Percentiles rank a stretch among this genome's conserved stretches.
Conservation (phyloP, 1,284 basidiomycete species). For the Ganoderma resinaceum region DNA sequence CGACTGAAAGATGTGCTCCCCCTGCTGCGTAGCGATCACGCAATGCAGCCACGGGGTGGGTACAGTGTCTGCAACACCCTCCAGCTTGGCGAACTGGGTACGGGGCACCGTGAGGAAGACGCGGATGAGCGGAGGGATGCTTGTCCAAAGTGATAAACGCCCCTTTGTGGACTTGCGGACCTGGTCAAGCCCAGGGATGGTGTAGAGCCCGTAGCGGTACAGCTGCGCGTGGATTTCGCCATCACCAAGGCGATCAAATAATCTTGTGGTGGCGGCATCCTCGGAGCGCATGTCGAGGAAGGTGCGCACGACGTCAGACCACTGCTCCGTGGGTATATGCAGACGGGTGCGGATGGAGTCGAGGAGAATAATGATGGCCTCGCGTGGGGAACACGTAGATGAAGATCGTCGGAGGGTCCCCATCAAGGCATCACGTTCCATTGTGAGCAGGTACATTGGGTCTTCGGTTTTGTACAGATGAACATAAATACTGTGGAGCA, state of each 20-base stretch:
- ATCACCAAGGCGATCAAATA: slow-evolving; percentile 40
- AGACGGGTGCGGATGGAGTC: slow-evolving; percentile 43
- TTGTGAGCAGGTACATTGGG: background rate
- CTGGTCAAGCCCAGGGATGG: slow-evolving; percentile 10
- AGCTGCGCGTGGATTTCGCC: slow-evolving; percentile 46
- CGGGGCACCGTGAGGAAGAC: slow-evolving; percentile 46
- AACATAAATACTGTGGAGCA: slow-evolving; percentile 54
- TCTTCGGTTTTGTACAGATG: slow-evolving; percentile 54
- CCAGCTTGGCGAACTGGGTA: slow-evolving; percentile 34
- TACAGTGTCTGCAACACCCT: slow-evolving; percentile 5
- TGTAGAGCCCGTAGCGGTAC: slow-evolving; percentile 41
- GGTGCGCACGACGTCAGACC: slow-evolving; percentile 39
- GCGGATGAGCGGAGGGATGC: slow-evolving; percentile 35
- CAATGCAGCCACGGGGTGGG: slow-evolving; percentile 33
- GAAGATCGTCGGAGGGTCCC: slow-evolving; percentile 22
- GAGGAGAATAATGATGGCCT: slow-evolving; percentile 51
- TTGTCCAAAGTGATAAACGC: slow-evolving; percentile 39
- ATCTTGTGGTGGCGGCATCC: background rate
- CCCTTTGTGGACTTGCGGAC: slow-evolving; percentile 14
- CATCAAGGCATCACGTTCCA: slow-evolving; percentile 22
- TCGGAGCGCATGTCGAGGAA: slow-evolving; percentile 30
- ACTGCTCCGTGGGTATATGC: slow-evolving; percentile 33
- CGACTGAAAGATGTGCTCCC: slow-evolving; percentile 36
- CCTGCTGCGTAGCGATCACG: background rate
- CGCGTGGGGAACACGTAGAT: slow-evolving; percentile 35